A percentile compares a stretch with the other conserved stretches of the same genome.
Conservation (phyloP, 2,329 filamentous ascomycete genomes). For the Thelonectria discophora region DNA sequence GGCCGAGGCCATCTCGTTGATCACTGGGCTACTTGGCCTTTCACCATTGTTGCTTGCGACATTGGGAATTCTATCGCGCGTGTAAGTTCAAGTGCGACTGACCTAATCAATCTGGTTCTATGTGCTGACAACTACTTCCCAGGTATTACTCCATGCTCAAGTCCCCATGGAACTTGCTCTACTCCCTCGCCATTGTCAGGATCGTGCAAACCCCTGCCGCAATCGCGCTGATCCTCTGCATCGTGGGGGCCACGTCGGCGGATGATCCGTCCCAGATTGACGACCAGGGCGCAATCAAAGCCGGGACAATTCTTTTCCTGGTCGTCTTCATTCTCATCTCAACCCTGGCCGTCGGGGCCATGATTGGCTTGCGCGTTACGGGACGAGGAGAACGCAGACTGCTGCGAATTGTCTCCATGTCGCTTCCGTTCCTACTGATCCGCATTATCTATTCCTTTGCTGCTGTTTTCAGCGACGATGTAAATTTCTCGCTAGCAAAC, state of each 20-base stretch:
- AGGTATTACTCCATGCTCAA: constrained; percentile 16
- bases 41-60: constrained; percentile 18
- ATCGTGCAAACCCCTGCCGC: constrained; percentile 8
- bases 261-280: neutral
- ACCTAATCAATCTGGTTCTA: no score
- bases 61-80: constrained; percentile 13
- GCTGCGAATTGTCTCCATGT: neutral
- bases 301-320: constrained; percentile 3
- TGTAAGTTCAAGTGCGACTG: constrained; percentile 1
- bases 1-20: neutral
- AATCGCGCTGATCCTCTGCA: constrained; percentile 16
- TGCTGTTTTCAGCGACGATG: neutral
- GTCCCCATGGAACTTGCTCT: constrained; percentile 4
- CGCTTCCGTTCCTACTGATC: constrained; percentile 11
- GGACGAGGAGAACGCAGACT: neutral
- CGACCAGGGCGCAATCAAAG: constrained; percentile 3
- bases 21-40: constrained; percentile 6
- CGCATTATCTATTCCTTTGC: constrained; percentile 8
- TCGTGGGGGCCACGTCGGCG: constrained; percentile 7
- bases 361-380: neutral
- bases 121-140: neutral
- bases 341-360: constrained; percentile 1
- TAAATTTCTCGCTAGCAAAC: neutral
- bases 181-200: neutral
- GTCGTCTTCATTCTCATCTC: constrained; percentile 1